A percentile compares a stretch with the other conserved stretches of the same genome.
Evolutionary conservation across 306 rosid genomes (phyloP).

Genomic region (Cucumis sativus): Cucumber_9930_V3 NC_026660.2:14669501-14670000

Average conservation of each 20-base stretch:
- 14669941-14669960: slow-evolving; percentile 15
- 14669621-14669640: slow-evolving; percentile 20
- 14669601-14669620: slow-evolving; percentile 23
- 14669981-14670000: slow-evolving; percentile 67
- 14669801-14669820: not conserved
- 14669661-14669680: slow-evolving; percentile 77
- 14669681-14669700: slow-evolving; percentile 70
- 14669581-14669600: slow-evolving; percentile 48
- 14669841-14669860: not conserved
- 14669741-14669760: not conserved
- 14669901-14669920: not conserved
- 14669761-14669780: not conserved
- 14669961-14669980: slow-evolving; percentile 86
- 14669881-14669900: not conserved
- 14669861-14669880: not conserved
- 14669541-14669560: not conserved
- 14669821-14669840: not conserved
- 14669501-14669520: not conserved
- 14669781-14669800: not conserved
- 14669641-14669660: slow-evolving; percentile 41
- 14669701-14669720: not conserved
- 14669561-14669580: not conserved
- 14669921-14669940: not conserved
- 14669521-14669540: not conserved
- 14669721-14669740: not conserved